A percentile compares a stretch with the other conserved stretches of the same genome.
phyloP scores from a whole-genome alignment of 805 yeast genomes.

The Lipomyces yamanashiensis region DNA sequence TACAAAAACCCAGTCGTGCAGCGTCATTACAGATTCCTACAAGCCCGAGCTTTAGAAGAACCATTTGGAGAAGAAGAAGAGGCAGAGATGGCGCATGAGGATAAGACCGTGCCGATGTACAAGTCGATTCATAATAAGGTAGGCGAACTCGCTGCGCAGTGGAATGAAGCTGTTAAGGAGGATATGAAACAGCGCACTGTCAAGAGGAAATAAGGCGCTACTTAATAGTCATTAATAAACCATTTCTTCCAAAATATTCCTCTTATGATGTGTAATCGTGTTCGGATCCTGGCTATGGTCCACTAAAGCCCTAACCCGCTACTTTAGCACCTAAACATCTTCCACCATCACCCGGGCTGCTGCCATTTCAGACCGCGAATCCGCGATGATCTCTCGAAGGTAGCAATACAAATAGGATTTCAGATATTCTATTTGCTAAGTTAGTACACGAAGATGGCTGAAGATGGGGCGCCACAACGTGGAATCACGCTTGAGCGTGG shows the following conservation, averaged over 20 bases:
- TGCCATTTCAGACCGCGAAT: neutral
- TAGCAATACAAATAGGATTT: neutral
- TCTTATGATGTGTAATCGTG: neutral
- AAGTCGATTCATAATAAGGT: constrained; percentile 35
- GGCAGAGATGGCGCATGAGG: constrained; percentile 26
- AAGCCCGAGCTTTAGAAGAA: constrained; percentile 67
- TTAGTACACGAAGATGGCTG: constrained; percentile 13
- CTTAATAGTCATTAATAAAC: neutral
- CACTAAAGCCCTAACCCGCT: neutral
- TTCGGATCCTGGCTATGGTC: neutral
- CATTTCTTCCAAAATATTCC: neutral
- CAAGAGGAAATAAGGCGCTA: no score
- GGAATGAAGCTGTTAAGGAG: constrained; percentile 3
- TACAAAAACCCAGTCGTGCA: constrained; percentile 69
- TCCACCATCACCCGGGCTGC: neutral
- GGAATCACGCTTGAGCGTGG: constrained; percentile 34
- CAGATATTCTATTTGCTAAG: neutral
- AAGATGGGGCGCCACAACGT: constrained; percentile 15
- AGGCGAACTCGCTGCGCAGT: neutral
- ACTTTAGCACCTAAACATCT: neutral
- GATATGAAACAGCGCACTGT: neutral
- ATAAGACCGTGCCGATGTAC: constrained; percentile 38
- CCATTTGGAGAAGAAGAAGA: constrained; percentile 45
- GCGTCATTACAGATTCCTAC: constrained; percentile 67
- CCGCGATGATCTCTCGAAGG: neutral